Base-by-base conservation (phyloP, 164 flowering plant genomes). In the Hamamelis virginiana region DNA sequence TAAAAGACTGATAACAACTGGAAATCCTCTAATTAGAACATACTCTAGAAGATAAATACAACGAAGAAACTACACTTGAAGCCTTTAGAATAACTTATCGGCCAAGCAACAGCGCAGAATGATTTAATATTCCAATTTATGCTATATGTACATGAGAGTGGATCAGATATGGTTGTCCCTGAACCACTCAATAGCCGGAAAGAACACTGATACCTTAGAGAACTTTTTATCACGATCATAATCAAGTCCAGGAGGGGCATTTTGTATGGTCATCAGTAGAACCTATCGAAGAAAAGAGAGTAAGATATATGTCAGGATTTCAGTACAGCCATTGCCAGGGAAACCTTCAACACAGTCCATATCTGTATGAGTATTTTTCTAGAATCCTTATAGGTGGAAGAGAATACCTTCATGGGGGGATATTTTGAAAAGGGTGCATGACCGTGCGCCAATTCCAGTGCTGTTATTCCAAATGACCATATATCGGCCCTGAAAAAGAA, bases 151-250 rank as follows among this genome's bases (percentile, higher is more conserved):
- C 27, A 64, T 13, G 27, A 47, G 10, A 55, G 67, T 27, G 19
- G 51, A 45, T 46, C 66, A 50, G 26, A 47, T 10, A 14, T 23
- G 51, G 45, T 53, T 53, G 62, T 47, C 51, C 56, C 16, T 12
- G 12, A 59, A 60, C 28, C 47, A 64, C 11, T 59, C 67, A 69
- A 62, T 65, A 69, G 61, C 59, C 67, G 80, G 75, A 83, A 78
- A 71, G 82, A 76, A 69, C 19, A 69, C 46, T 65, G 55, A 70
- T 89, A 96, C 99, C 97, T 93, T 93, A 22, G 99, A 96, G 73
- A 96, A 96, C 76, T 67, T 91, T 78, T 87, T 96, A 72, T 96
- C 99, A 67, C 98, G 90, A 53, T 93, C 99, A 83, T 93, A 96
- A 77, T 96, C 99, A 73, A 96, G 94, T 66, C 86, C 83, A 61